Conservation (phyloP, 306 rosid species). For the Phaseolus lunatus region DNA sequence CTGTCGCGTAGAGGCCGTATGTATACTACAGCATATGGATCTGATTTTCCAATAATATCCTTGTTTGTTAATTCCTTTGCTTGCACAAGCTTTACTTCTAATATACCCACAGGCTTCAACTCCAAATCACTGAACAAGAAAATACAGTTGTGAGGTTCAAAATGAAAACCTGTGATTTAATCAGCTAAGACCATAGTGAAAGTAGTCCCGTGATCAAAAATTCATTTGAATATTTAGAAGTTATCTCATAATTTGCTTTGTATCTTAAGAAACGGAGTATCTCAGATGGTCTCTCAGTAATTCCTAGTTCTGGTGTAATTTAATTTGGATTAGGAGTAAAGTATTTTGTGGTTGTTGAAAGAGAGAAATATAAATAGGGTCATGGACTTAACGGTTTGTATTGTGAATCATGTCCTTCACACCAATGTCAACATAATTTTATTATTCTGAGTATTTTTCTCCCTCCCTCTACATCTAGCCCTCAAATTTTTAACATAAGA, state of each 20-base stretch:
- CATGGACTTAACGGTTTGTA: neutral
- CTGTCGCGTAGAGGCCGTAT: constrained; percentile 83
- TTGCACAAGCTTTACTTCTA: constrained; percentile 99
- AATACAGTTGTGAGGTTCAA: constrained; percentile 30
- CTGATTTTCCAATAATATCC: constrained; percentile 93
- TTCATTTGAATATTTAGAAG: constrained; percentile 5
- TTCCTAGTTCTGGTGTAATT: neutral
- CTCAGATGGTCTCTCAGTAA: neutral
- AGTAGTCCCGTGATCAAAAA: constrained; percentile 21
- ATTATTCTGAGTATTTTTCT: neutral
- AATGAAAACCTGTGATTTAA: constrained; percentile 30
- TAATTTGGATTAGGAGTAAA: neutral
- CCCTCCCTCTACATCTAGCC: neutral
- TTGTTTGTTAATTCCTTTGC: constrained; percentile 94
- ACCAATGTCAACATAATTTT: neutral
- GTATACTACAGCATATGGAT: constrained; percentile 83
- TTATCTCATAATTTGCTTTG: neutral
- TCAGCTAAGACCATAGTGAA: constrained; percentile 44
- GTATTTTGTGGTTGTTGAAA: neutral
- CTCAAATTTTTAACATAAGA: constrained; percentile 13
- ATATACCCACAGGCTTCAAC: constrained; percentile 87
- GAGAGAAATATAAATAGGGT: neutral
- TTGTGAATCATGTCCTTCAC: constrained; percentile 4
- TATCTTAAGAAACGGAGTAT: neutral
- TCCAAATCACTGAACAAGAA: constrained; percentile 82